Percentiles rank a stretch among this genome's conserved stretches.
Evolutionary conservation across 345 rosid species (phyloP).

Genomic region (Brassica rapa): DNA sequence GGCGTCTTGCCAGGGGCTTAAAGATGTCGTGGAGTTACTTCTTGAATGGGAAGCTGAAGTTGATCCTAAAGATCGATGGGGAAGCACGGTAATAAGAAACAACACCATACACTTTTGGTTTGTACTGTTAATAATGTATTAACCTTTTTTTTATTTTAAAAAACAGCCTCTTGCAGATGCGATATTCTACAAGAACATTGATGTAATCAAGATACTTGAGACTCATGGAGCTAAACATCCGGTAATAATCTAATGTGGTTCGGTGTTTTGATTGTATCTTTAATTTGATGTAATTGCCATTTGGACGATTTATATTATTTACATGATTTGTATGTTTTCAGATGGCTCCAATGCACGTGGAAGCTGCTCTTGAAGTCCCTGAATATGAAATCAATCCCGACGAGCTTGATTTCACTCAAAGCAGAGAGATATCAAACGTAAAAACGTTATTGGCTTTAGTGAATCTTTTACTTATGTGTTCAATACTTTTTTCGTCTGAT

Average conservation of each 20-base stretch:
- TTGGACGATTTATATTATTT: not conserved
- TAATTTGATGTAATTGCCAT: not conserved
- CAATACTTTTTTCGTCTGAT: not conserved
- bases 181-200: conserved; percentile 70
- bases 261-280: not conserved
- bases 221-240: conserved; percentile 72
- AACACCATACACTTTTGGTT: not conserved
- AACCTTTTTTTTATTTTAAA: conserved; percentile 8
- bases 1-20: conserved; percentile 76
- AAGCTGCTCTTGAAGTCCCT: conserved; percentile 80
- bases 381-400: conserved; percentile 77
- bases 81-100: conserved; percentile 72
- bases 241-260: conserved; percentile 48
- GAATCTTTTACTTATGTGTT: not conserved
- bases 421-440: conserved; percentile 77
- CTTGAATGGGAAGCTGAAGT: conserved; percentile 57
- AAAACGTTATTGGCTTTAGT: not conserved
- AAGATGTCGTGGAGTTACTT: conserved; percentile 62
- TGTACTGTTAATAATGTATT: conserved; percentile 2
- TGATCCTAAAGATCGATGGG: conserved; percentile 84
- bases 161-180: conserved; percentile 94
- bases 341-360: conserved; percentile 93
- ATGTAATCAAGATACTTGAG: conserved; percentile 79
- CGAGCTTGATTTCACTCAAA: conserved; percentile 81
- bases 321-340: conserved; percentile 26